A percentile compares a stretch with the other conserved stretches of the same genome.
Conservation (phyloP, 139 green algal species). For the Chlamydomonas eustigma region DNA sequence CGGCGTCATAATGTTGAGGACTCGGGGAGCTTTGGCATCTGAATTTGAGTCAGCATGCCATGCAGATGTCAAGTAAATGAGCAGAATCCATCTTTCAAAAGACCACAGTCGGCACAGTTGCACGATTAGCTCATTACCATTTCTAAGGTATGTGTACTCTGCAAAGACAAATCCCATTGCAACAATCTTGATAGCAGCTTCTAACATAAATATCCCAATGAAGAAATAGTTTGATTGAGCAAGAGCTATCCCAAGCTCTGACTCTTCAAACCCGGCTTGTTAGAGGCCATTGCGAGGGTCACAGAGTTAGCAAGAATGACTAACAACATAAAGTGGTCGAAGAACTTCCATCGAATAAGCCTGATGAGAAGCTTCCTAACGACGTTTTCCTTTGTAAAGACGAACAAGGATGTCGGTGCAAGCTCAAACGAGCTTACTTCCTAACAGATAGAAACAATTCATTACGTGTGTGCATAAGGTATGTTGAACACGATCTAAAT, state of each 20-base stretch:
- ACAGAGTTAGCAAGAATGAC: constrained; percentile 55
- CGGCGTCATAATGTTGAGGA: too few relatives aligned
- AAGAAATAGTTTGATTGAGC: constrained; percentile 41
- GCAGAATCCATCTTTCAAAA: background rate
- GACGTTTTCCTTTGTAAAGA: background rate
- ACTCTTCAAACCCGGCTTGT: constrained; percentile 11
- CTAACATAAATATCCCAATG: constrained; percentile 41
- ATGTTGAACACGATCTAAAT: too few relatives aligned
- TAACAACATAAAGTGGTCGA: constrained; percentile 38
- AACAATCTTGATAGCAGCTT: constrained; percentile 45
- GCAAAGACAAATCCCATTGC: constrained; percentile 20
- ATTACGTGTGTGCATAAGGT: too few relatives aligned
- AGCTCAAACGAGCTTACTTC: background rate
- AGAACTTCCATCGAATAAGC: background rate
- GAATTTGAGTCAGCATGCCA: too few relatives aligned
- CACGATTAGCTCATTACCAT: constrained; percentile 21
- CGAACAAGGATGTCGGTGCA: background rate
- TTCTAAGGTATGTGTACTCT: constrained; percentile 29
- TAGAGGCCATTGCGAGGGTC: constrained; percentile 47
- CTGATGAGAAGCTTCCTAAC: background rate
- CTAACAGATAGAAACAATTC: too few relatives aligned
- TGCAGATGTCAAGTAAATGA: too few relatives aligned
- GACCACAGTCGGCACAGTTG: too few relatives aligned
- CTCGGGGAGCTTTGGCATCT: background rate
- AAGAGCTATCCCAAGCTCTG: constrained; percentile 10